Base-by-base conservation (phyloP, 2,329 filamentous ascomycete genomes). In the Fusarium sp. region DNA sequence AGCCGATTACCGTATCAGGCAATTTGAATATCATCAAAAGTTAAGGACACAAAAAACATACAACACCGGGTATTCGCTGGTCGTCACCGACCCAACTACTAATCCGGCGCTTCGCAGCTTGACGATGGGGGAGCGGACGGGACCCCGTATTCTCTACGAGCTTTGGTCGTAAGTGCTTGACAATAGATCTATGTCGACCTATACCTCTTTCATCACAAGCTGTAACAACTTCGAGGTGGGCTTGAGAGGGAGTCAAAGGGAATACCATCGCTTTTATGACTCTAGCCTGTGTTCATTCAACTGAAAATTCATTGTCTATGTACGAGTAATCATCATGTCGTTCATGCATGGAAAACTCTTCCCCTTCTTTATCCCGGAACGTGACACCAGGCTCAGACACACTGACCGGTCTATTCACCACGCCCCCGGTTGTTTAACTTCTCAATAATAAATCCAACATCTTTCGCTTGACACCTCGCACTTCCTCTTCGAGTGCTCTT, bases 261-360 rank as follows among this genome's bases (percentile, higher is more conserved):
- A 23, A 23, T 23, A 6, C 23, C 23, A 23, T 42, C 23, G 12
- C 30, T 40, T 32, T 17, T n/a, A 23, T 55, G 57, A 27, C 40
- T 30, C 48, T 15, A 30, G 23, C 9, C 46, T 42, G 53, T 45
- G 45, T 56, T 58, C 49, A 64, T 68, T 68, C 63, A 71, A 71
- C 58, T 67, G 45, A 38, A 33, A 54, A 59, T 63, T 71, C 63
- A 54, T 70, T 49, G 57, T 70, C 68, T 71, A 70, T 70, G 67
- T 70, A 70, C 67, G 68, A 70, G 57, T 68, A 63, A 70, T 70
- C 68, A 55, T 68, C 68, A 71, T 71, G 63, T 70, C 68, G 53
- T 70, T 70, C 68, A 68, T 62, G 67, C 67, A 70, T 64, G 67
- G 13, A 68, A 71, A 68, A 71, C 68, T 71, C 68, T 71, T 62